A percentile compares a stretch with the other conserved stretches of the same genome.
phyloP scores from a whole-genome alignment of 2,329 filamentous ascomycete genomes.

The Colletotrichum echinochloae region DNA sequence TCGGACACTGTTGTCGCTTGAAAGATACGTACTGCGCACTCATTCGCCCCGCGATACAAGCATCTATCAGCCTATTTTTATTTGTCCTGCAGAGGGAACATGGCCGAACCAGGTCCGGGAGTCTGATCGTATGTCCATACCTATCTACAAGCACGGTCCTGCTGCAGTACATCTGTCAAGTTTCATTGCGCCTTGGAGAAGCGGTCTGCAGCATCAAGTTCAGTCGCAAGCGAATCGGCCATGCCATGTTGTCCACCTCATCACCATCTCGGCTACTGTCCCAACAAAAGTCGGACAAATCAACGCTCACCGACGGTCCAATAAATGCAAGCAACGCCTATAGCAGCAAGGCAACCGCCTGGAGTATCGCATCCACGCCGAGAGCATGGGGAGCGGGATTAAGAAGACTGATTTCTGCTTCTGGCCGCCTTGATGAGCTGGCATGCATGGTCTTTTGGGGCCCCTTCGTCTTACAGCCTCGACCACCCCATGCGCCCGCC shows the following conservation, averaged over 20 bases:
- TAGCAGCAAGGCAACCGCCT: slow-evolving; percentile 6
- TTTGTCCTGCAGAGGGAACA: slow-evolving; percentile 4
- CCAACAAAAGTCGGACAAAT: slow-evolving; percentile 36
- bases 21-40: slow-evolving; percentile 17
- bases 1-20: slow-evolving; percentile 24
- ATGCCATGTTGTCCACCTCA: slow-evolving; percentile 21
- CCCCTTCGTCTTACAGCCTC: slow-evolving; percentile 33
- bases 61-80: slow-evolving; percentile 8
- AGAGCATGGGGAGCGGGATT: neutral
- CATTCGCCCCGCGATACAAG: slow-evolving; percentile 25
- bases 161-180: neutral
- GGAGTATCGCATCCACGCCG: neutral
- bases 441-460: slow-evolving; percentile 39
- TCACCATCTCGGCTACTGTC: slow-evolving; percentile 18
- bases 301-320: slow-evolving; percentile 28
- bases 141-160: neutral
- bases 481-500: slow-evolving; percentile 14
- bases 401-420: slow-evolving; percentile 20
- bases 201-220: slow-evolving; percentile 19
- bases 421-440: slow-evolving; percentile 37
- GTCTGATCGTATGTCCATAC: neutral
- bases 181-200: slow-evolving; percentile 1
- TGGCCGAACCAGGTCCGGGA: neutral
- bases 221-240: neutral
- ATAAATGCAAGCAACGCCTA: slow-evolving; percentile 26